Evolutionary conservation across 2,329 filamentous ascomycete genomes (phyloP).

Genomic region (Hymenoscyphus albidus): DNA sequence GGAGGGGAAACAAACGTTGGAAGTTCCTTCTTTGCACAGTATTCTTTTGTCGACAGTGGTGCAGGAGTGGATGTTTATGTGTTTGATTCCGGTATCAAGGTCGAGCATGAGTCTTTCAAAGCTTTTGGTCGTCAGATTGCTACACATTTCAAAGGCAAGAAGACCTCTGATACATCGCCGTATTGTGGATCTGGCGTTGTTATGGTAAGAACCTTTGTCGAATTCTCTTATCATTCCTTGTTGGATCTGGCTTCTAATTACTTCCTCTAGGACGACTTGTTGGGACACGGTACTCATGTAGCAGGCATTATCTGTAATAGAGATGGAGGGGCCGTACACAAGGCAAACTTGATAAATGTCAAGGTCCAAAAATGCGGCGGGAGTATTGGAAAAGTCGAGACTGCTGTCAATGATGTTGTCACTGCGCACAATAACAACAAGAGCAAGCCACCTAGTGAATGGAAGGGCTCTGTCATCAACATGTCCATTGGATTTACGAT

Average conservation of each 20-base stretch:
- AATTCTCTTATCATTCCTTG: not conserved
- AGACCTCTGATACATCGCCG: not conserved
- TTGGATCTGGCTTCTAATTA: not conserved
- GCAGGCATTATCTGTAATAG: slow-evolving; percentile 4
- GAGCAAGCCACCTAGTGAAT: not conserved
- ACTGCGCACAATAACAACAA: slow-evolving; percentile 2
- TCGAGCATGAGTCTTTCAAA: slow-evolving; percentile 3
- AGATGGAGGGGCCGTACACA: not conserved
- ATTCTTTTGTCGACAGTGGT: not conserved
- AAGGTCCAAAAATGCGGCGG: slow-evolving; percentile 5
- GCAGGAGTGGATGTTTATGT: slow-evolving; percentile 6
- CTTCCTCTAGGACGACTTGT: not conserved
- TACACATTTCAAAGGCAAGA: slow-evolving; percentile 1
- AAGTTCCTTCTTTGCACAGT: not conserved
- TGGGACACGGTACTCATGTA: not conserved
- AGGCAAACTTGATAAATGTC: slow-evolving; percentile 7
- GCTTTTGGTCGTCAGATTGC: not conserved
- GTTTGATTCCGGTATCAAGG: not conserved
- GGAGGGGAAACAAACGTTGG: not conserved
- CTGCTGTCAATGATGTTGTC: slow-evolving; percentile 6
- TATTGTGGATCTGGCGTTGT: slow-evolving; percentile 2
- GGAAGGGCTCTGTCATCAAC: slow-evolving; percentile 7
- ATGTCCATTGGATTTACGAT: slow-evolving; percentile 3
- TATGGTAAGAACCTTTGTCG: slow-evolving; percentile 2
- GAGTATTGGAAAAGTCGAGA: not conserved